Evolutionary conservation across 1,284 basidiomycete genomes (phyloP), one percentile per base, ranked within the genome.

Genomic region (Phaffia rhodozyma): DNA sequence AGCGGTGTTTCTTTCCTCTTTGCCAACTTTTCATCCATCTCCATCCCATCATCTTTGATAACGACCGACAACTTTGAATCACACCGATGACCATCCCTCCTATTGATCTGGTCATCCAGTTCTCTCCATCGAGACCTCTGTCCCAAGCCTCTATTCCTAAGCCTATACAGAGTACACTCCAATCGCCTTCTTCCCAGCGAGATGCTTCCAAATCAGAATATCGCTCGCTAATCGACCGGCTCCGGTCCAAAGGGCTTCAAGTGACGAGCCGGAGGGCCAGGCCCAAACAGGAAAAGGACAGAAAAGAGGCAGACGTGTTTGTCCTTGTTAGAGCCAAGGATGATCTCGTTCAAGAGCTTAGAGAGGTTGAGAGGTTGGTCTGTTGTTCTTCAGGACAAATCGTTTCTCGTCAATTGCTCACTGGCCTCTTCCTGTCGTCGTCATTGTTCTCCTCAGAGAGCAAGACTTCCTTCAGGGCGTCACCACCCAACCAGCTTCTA

Each of bases 321-420:
- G 78, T 96, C 3, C 84, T 96, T 67, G 82, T 96, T 20, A 79
- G 80, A n/a, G 89, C 86, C 65, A 83, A 85, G 0, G 78, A 81
- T 52, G 76, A 77, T 50, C 80, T 84, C 63, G 75, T 94, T 13
- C 73, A 80, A 47, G 80, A 81, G 61, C 79, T 94, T 18, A 82
- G 86, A 0, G 82, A 84, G 67, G 78, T 83, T 48, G 91, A 94
- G 77, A 78, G 84, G 89, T 89, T 69, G 72, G 85, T 77, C 29
- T 2, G 29, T 54, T 2, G 27, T 54, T 21, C 55, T 38, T 18
- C 32, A 11, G 23, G 13, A 49, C 55, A 56, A 55, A 64, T 34
- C 58, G 51, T 48, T 38, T 38, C 32, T 30, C 3, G 13, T 61
- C 34, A 9, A 51, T 48, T 25, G 32, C 13, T 34, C 58, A 34